phyloP scores from a whole-genome alignment of 805 yeast species.

The Lipomyces kockii region DNA sequence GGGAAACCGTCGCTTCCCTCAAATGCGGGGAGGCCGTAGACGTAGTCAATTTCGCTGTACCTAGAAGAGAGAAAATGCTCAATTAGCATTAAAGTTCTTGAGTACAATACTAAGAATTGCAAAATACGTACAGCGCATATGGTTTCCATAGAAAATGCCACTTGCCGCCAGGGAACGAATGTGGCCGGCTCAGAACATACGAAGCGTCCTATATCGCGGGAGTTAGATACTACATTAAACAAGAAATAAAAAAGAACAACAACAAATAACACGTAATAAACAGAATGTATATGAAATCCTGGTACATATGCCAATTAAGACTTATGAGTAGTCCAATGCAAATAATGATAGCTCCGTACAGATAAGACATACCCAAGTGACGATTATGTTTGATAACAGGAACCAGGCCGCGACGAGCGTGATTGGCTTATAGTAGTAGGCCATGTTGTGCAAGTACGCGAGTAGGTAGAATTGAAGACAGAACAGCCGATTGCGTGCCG shows the following conservation, averaged over 20 bases:
- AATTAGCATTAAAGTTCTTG: not conserved
- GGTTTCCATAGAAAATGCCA: slow-evolving; percentile 34
- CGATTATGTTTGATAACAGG: slow-evolving; percentile 23
- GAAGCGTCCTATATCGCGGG: slow-evolving; percentile 24
- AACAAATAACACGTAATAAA: not conserved
- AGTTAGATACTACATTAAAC: not conserved
- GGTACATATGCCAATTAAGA: not conserved
- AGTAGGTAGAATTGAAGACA: not conserved
- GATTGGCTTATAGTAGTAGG: slow-evolving; percentile 23
- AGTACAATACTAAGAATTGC: not conserved
- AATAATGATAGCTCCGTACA: not conserved
- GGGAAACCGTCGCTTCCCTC: slow-evolving; percentile 33
- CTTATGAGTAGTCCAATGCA: not conserved
- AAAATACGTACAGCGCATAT: slow-evolving; percentile 28
- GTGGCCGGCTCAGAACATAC: slow-evolving; percentile 29
- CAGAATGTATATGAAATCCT: not conserved
- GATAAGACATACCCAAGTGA: slow-evolving; percentile 27
- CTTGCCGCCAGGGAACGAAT: slow-evolving; percentile 36
- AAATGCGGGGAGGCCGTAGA: slow-evolving; percentile 31
- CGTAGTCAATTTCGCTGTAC: slow-evolving; percentile 31
- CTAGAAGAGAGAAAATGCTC: slow-evolving; percentile 6
- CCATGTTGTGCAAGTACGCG: slow-evolving; percentile 15
- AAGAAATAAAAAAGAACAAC: not conserved
- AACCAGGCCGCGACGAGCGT: slow-evolving; percentile 26
- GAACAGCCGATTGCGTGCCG: not conserved